Evolutionary conservation across 2,329 filamentous ascomycete genomes (phyloP).

Genomic region (Grosmannia serpens): DNA sequence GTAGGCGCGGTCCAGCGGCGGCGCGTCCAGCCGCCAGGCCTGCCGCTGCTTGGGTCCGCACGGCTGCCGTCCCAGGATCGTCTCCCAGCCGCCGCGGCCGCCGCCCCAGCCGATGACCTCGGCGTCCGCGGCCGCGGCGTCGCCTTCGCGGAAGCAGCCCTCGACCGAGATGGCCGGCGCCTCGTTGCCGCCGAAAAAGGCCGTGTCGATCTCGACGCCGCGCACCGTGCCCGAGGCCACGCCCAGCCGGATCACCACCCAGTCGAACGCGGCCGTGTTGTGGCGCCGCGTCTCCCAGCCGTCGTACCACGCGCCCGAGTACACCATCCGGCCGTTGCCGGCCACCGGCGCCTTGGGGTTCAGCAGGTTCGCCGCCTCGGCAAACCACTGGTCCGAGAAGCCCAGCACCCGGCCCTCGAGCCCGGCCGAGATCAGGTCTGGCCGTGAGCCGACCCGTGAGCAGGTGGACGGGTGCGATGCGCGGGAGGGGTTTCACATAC

Average conservation of each 20-base stretch:
- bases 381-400: constrained; percentile 60
- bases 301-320: constrained; percentile 59
- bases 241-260: constrained; percentile 53
- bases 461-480: not conserved
- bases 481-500: constrained; percentile 26
- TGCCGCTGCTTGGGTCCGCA: constrained; percentile 66
- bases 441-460: not conserved
- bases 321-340: constrained; percentile 57
- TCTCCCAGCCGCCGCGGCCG: constrained; percentile 53
- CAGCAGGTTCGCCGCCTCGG: constrained; percentile 51
- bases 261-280: constrained; percentile 54
- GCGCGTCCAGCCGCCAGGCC: constrained; percentile 52
- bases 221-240: constrained; percentile 60
- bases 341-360: constrained; percentile 52
- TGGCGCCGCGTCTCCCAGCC: constrained; percentile 60
- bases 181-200: constrained; percentile 74
- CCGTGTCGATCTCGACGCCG: constrained; percentile 70
- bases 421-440: constrained; percentile 49
- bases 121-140: constrained; percentile 21
- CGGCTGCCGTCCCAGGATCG: constrained; percentile 56
- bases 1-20: constrained; percentile 52
- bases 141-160: constrained; percentile 54
- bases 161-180: constrained; percentile 70
- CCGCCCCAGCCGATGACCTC: constrained; percentile 54
- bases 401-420: constrained; percentile 53